Base-by-base conservation (phyloP, 768 basidiomycete genomes). In the Suillus clintonianus region DNA sequence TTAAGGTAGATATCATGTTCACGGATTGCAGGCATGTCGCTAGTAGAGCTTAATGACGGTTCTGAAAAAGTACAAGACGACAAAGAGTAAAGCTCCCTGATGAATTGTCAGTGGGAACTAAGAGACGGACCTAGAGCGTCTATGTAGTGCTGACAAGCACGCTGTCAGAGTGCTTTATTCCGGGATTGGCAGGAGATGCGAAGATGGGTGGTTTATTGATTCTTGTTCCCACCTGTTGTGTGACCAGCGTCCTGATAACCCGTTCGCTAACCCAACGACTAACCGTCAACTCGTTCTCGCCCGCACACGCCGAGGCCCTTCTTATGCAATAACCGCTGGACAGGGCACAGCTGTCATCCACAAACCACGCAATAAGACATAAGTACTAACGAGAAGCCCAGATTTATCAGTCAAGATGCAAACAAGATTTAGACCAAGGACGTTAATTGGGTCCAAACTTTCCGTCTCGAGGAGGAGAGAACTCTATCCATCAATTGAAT, bases 101-200 rank as follows among this genome's bases (percentile, higher is more conserved):
- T 27, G 45, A 59, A 36, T 19, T 60, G 41, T 43, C 32, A 53
- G 59, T 32, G 48, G 59, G 59, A 30, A 70, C 68, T 27, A 57
- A 53, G 51, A 53, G 63, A 67, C 36, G 73, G 73, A 67, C 69
- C 61, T 74, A 69, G 72, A 71, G 75, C 70, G 75, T 67, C 64
- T 66, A 66, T 61, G 9, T 27, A 4, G 27, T 51, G 66, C 64
- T 53, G 51, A 53, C 51, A 62, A 67, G 66, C 64, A 62, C 67
- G 67, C 65, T 51, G 69, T 54, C 65, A 70, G 73, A 64, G 70
- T 48, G 70, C 75, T 75, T 75, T 75, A 76, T 75, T 66, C 74
- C 75, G 72, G 65, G 65, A 77, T 77, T 77, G 74, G 74, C 70
- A 67, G 66, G 54, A 68, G 71, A 74, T 72, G 65, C 67, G 70